A percentile compares a stretch with the other conserved stretches of the same genome.
Conservation (phyloP, 257 asterid species). For the Paraleonurus japonicus region DNA sequence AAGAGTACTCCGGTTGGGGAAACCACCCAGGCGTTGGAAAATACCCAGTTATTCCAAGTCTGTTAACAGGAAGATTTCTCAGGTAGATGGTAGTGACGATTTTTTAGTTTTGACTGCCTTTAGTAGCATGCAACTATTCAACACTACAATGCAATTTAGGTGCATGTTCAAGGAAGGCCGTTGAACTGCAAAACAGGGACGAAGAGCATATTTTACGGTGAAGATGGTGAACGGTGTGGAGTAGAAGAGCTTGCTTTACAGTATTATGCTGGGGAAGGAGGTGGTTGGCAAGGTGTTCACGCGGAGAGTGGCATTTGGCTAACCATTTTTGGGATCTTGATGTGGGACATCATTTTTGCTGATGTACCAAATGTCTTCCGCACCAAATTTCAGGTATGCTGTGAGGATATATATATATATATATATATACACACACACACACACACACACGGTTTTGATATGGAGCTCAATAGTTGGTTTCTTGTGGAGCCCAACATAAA, state of each 20-base stretch:
- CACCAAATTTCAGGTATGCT: conserved; percentile 77
- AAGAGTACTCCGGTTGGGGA: conserved; percentile 81
- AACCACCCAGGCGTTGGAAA: conserved; percentile 98
- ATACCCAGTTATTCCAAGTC: conserved; percentile 60
- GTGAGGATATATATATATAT: neutral
- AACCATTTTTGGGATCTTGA: conserved; percentile 82
- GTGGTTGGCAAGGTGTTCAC: conserved; percentile 89
- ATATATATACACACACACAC: no score
- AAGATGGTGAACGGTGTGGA: conserved; percentile 83
- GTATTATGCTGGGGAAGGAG: conserved; percentile 92
- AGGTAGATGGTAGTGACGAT: conserved; percentile 43
- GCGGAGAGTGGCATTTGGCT: conserved; percentile 96
- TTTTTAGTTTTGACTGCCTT: neutral
- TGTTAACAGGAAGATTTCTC: conserved; percentile 67
- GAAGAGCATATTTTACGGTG: conserved; percentile 79
- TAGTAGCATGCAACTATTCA: neutral
- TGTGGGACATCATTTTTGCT: conserved; percentile 85
- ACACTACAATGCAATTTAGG: conserved; percentile 37
- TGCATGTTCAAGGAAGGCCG: conserved; percentile 82
- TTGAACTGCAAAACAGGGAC: conserved; percentile 66
- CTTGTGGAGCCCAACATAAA: no score
- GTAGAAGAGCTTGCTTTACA: conserved; percentile 91
- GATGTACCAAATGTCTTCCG: conserved; percentile 86
- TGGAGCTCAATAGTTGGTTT: no score
- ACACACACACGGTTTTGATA: no score